A percentile compares a stretch with the other conserved stretches of the same genome.
These are phyloP conservation scores for Pholiota microspora DNA, from an alignment of 768 basidiomycete species.

Conservation along the genomic window DNA sequence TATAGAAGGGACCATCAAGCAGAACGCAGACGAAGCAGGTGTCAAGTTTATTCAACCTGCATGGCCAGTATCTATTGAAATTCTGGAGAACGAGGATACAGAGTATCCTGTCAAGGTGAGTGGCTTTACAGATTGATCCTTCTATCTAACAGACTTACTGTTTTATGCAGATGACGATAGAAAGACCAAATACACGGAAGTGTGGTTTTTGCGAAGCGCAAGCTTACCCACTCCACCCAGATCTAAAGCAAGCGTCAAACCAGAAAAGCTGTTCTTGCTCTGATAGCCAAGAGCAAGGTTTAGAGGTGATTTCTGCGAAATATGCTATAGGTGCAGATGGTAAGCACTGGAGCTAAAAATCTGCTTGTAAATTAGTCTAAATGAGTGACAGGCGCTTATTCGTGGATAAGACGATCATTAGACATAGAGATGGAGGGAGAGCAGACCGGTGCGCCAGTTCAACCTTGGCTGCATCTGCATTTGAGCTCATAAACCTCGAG, in stretches of 20 bases:
- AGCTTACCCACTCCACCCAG: not conserved
- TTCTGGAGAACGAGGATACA: not conserved
- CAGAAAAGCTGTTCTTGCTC: not conserved
- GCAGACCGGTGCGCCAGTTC: conserved; percentile 8
- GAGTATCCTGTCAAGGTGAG: conserved; percentile 1
- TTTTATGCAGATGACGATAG: not conserved
- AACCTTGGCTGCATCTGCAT: not conserved
- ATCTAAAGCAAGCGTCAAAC: not conserved
- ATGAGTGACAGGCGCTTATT: conserved; percentile 3
- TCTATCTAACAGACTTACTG: not conserved
- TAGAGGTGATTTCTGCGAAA: conserved; percentile 6
- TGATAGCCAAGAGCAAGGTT: not conserved
- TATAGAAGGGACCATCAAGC: conserved; percentile 9
- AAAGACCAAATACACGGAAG: not conserved
- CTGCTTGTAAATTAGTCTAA: not conserved
- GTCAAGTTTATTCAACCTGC: conserved; percentile 7
- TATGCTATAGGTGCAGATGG: conserved; percentile 12
- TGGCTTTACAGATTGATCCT: not conserved
- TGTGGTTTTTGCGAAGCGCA: not conserved
- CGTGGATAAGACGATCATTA: conserved; percentile 8
- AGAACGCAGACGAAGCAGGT: conserved; percentile 7
- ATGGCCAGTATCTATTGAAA: conserved; percentile 9
- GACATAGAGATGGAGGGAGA: conserved; percentile 12
- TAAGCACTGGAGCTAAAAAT: not conserved
- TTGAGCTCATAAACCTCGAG: not conserved